Conservation (phyloP, 108 stramenopile species). For the Nitzschia putrida region DNA sequence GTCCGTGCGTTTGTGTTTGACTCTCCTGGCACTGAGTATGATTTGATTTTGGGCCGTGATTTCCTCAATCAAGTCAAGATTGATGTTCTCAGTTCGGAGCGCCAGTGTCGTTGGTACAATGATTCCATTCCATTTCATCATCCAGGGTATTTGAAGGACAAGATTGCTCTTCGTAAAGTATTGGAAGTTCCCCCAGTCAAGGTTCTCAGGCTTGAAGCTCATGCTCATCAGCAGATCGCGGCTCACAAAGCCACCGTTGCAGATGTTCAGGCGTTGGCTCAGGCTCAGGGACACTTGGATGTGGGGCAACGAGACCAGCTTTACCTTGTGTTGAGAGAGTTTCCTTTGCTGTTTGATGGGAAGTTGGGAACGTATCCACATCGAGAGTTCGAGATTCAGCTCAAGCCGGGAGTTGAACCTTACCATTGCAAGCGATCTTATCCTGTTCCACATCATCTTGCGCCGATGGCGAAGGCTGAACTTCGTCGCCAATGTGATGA, state of each 20-base stretch:
- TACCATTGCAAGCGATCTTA: constrained; percentile 35
- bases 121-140: constrained; percentile 4
- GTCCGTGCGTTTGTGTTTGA: background rate
- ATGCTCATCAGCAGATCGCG: background rate
- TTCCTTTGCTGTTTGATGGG: no score
- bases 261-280: background rate
- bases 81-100: background rate
- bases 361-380: background rate
- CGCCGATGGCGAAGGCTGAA: constrained; percentile 31
- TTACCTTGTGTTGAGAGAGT: background rate
- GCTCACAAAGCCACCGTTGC: constrained; percentile 5
- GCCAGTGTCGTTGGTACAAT: background rate
- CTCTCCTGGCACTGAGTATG: background rate
- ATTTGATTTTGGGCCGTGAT: constrained; percentile 3
- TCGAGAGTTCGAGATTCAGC: constrained; percentile 28
- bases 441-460: constrained; percentile 37
- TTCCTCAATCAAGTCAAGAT: constrained; percentile 9
- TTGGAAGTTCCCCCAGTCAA: background rate
- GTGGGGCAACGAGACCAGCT: background rate
- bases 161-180: background rate
- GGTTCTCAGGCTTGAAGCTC: background rate
- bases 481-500: constrained; percentile 18
- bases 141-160: background rate
- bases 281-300: background rate
- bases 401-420: constrained; percentile 45